Evolutionary conservation across 345 rosid genomes (phyloP).

Genomic region (Tarenaya hassleriana): DNA sequence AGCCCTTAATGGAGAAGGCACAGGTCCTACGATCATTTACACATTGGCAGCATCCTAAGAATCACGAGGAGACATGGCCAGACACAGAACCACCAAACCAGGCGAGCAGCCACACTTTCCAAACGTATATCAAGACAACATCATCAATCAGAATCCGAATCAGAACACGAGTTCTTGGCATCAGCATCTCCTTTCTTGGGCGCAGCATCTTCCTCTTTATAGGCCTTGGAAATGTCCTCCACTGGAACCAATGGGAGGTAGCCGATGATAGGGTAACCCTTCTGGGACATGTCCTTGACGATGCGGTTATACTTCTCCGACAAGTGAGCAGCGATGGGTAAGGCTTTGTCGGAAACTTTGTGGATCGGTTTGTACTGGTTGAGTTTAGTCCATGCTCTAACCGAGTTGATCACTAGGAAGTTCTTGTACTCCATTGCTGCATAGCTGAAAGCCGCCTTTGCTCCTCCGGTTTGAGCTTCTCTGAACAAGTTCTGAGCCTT

Average conservation of each 20-base stretch:
- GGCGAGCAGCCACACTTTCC: no score
- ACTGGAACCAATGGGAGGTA: conserved; percentile 64
- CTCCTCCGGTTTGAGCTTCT: conserved; percentile 57
- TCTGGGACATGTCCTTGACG: conserved; percentile 37
- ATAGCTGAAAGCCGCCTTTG: conserved; percentile 44
- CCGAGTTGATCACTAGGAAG: conserved; percentile 43
- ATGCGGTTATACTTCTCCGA: conserved; percentile 47
- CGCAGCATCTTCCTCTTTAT: conserved; percentile 35
- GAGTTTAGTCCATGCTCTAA: conserved; percentile 48
- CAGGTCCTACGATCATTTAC: no score
- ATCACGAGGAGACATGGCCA: no score
- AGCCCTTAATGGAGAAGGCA: no score
- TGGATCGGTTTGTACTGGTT: conserved; percentile 44
- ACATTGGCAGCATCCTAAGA: no score
- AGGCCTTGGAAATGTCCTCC: conserved; percentile 54
- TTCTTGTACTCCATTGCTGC: conserved; percentile 48
- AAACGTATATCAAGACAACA: no score
- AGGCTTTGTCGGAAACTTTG: conserved; percentile 37
- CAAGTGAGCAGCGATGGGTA: conserved; percentile 53
- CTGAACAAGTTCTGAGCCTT: conserved; percentile 44
- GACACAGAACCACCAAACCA: no score
- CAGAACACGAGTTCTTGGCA: conserved; percentile 27
- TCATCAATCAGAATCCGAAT: conserved; percentile 47
- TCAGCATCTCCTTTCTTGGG: conserved; percentile 26
- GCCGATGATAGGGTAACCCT: conserved; percentile 48